Evolutionary conservation across 139 green algal species (phyloP), one percentile per base, ranked within the genome.

Genomic region (Bryopsis sp.): DNA sequence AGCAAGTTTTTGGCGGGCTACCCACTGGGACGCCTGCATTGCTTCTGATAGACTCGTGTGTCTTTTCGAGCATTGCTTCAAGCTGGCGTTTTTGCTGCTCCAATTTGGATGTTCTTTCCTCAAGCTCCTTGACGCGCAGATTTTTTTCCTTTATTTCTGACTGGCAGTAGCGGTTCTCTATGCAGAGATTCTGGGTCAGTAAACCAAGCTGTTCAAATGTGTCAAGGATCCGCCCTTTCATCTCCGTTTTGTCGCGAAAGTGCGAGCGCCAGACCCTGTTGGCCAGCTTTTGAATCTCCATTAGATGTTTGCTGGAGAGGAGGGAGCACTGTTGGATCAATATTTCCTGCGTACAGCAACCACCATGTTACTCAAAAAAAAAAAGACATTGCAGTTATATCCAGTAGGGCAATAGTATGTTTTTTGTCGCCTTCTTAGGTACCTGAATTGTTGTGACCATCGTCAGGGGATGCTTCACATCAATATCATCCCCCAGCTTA

Each of bases 231-330:
- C 60, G 66, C 57, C 76, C 72, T 2, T 70, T 64, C 50, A 76
- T 67, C 29, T 68, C 62, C 1, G 33, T 39, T 34, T 71, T 74
- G 64, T 79, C 38, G 15, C 38, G 43, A 60, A 82, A 79, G 63
- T 82, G 71, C 48, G 72, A 60, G 28, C 57, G 33, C 76, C 76
- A 82, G 58, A 79, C 76, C 2, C 64, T 58, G 69, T 82, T 77
- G n/a, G 76, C 76, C 32, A 82, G 38, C 1, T 67, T 66, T 60
- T 82, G 76, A 35, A 77, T 59, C 33, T 72, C 72, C 1, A 67
- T 46, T 58, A 73, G 73, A 58, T 78, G 64, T 24, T 67, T 46
- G 7, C 26, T 39, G 3, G 72, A 32, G 32, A 67, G 43, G 46
- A 58, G 39, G 3, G 72, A 47, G 34, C 43, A 54, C 43, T 54